Evolutionary conservation across 306 rosid genomes (phyloP).

Genomic region (Quillaja saponaria): DNA sequence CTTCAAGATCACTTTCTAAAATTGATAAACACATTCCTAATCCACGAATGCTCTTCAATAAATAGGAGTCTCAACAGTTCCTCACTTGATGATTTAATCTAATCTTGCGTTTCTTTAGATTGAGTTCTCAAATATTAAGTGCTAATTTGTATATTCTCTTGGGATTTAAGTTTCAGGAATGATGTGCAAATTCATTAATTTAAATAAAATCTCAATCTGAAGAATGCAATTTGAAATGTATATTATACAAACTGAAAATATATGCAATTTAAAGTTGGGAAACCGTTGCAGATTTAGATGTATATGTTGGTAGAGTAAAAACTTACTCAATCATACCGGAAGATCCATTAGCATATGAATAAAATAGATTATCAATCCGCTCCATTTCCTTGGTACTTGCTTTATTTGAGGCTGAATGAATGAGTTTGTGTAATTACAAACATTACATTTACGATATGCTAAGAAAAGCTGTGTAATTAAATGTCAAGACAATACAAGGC

Average conservation of each 20-base stretch:
- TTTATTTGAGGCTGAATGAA: conserved; percentile 78
- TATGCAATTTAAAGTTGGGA: conserved; percentile 5
- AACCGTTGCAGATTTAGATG: conserved; percentile 1
- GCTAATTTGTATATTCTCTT: not conserved
- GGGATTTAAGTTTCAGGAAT: too few relatives aligned
- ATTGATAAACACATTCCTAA: too few relatives aligned
- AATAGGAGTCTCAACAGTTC: not conserved
- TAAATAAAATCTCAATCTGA: too few relatives aligned
- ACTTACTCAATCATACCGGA: conserved; percentile 92
- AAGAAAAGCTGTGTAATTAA: conserved; percentile 9
- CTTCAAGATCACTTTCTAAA: too few relatives aligned
- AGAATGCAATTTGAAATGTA: not conserved
- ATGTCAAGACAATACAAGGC: not conserved
- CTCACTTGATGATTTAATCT: conserved; percentile 17
- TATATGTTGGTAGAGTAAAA: conserved; percentile 5
- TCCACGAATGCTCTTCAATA: not conserved
- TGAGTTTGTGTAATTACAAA: conserved; percentile 16
- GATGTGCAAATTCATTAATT: too few relatives aligned
- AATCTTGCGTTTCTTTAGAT: conserved; percentile 8
- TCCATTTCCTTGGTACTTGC: conserved; percentile 82
- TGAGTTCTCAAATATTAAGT: conserved; percentile 2
- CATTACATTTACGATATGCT: not conserved
- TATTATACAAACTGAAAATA: too few relatives aligned
- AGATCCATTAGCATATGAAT: conserved; percentile 74
- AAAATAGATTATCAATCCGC: conserved; percentile 69